Evolutionary conservation across 2,329 filamentous ascomycete species (phyloP).

Genomic region (Arthroderma sp.): DNA sequence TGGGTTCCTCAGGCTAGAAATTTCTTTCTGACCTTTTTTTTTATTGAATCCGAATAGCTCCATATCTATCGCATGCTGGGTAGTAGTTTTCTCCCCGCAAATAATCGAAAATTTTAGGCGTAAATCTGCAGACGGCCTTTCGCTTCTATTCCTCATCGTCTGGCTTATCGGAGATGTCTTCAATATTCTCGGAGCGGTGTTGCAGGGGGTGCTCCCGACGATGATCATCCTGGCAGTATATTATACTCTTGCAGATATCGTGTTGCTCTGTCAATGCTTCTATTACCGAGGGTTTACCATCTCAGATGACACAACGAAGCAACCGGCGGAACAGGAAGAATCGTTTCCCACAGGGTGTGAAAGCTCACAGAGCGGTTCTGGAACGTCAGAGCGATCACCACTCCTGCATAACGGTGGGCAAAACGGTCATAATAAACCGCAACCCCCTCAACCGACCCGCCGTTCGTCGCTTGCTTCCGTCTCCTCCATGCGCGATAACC

Average conservation of each 20-base stretch:
- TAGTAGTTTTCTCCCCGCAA: conserved; percentile 93
- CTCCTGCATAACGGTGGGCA: conserved; percentile 8
- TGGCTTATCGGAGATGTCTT: conserved; percentile 94
- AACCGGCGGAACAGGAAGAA: background rate
- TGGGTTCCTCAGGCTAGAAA: background rate
- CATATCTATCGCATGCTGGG: conserved; percentile 94
- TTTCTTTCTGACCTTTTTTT: background rate
- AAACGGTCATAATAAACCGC: background rate
- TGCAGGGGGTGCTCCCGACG: conserved; percentile 84
- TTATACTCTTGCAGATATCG: conserved; percentile 83
- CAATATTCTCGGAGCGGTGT: conserved; percentile 83
- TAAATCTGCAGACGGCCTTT: conserved; percentile 73
- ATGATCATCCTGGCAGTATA: conserved; percentile 94
- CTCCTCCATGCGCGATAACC: conserved; percentile 32
- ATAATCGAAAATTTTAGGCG: conserved; percentile 90
- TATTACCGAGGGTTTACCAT: conserved; percentile 74
- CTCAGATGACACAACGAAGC: conserved; percentile 11
- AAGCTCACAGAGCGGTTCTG: background rate
- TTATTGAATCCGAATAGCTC: conserved; percentile 42
- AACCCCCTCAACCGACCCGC: conserved; percentile 8
- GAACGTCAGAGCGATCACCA: conserved; percentile 13
- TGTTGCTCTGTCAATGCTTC: conserved; percentile 79
- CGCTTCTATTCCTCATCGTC: conserved; percentile 79
- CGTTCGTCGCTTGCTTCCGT: conserved; percentile 12
- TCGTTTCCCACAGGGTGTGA: background rate